A percentile compares a stretch with the other conserved stretches of the same genome.
These are phyloP conservation scores for Cytauxzoon felis DNA, from an alignment of 169 alveolate species.

Conservation along the genomic window DNA sequence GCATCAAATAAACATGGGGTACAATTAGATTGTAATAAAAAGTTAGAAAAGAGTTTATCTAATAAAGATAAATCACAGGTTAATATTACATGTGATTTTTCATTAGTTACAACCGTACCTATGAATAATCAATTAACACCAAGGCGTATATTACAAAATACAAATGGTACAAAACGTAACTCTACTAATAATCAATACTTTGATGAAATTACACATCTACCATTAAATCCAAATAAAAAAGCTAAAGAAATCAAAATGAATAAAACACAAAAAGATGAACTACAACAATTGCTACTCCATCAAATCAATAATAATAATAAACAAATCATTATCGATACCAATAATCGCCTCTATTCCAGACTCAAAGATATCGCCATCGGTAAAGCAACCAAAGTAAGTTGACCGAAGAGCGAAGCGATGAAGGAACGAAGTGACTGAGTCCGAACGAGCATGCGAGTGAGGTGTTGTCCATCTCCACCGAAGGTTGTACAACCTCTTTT, in stretches of 20 bases:
- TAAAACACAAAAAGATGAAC: conserved; percentile 21
- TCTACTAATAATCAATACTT: conserved; percentile 5
- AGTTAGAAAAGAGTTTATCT: too few species aligned
- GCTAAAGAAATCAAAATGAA: conserved; percentile 28
- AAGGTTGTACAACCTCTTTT: too few species aligned
- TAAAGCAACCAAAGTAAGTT: conserved; percentile 67
- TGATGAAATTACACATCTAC: conserved; percentile 63
- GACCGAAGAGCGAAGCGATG: too few species aligned
- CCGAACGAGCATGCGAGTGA: too few species aligned
- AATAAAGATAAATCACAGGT: background rate
- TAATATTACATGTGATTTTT: background rate
- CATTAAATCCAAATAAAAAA: conserved; percentile 71
- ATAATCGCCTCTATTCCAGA: conserved; percentile 60
- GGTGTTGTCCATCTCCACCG: too few species aligned
- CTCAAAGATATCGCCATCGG: conserved; percentile 77
- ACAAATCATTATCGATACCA: conserved; percentile 47
- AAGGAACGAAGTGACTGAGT: too few species aligned
- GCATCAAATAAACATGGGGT: too few species aligned
- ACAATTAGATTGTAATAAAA: too few species aligned
- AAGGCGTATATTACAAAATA: conserved; percentile 8
- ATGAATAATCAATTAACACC: too few species aligned
- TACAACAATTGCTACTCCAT: conserved; percentile 54
- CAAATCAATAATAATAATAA: conserved; percentile 50
- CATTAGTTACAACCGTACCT: background rate
- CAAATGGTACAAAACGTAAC: background rate